Evolutionary conservation across 805 yeast species (phyloP).

Genomic region (Candida chauliodis): DNA sequence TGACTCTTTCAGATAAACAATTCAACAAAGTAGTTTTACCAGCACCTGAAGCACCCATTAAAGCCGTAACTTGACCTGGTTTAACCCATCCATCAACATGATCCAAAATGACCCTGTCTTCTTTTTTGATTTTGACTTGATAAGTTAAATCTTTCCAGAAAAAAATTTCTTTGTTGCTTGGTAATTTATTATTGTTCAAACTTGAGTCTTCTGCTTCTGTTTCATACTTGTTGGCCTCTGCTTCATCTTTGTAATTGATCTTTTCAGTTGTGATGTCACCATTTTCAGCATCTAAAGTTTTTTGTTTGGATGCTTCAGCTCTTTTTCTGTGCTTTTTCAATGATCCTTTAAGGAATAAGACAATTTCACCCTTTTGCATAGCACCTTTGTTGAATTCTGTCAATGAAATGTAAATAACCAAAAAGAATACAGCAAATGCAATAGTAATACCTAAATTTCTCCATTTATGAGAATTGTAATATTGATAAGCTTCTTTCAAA

Average conservation of each 20-base stretch:
- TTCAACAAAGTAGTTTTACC: constrained; percentile 79
- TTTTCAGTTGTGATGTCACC: constrained; percentile 22
- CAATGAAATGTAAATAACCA: constrained; percentile 29
- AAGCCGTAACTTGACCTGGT: constrained; percentile 78
- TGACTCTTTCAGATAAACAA: constrained; percentile 67
- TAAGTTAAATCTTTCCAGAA: constrained; percentile 78
- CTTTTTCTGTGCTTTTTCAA: constrained; percentile 28
- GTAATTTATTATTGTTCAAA: constrained; percentile 6
- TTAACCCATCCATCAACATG: constrained; percentile 62
- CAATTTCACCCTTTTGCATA: constrained; percentile 43
- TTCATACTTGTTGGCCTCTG: constrained; percentile 18
- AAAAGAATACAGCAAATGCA: constrained; percentile 47
- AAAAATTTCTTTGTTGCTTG: constrained; percentile 46
- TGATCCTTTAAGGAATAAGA: constrained; percentile 23
- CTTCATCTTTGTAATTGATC: constrained; percentile 22
- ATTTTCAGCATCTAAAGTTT: constrained; percentile 19
- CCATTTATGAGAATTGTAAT: constrained; percentile 64
- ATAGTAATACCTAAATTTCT: constrained; percentile 70
- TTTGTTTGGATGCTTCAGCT: constrained; percentile 10
- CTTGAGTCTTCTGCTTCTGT: constrained; percentile 13
- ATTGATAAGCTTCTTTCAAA: constrained; percentile 45
- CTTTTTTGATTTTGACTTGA: constrained; percentile 60
- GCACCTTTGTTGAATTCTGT: constrained; percentile 41
- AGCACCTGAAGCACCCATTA: constrained; percentile 87
- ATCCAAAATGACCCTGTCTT: constrained; percentile 37